Percentiles rank a stretch among this genome's conserved stretches.
These are phyloP conservation scores for Pythium plurisporium DNA, from an alignment of 352 stramenopile species.

Conservation along the genomic window DNA sequence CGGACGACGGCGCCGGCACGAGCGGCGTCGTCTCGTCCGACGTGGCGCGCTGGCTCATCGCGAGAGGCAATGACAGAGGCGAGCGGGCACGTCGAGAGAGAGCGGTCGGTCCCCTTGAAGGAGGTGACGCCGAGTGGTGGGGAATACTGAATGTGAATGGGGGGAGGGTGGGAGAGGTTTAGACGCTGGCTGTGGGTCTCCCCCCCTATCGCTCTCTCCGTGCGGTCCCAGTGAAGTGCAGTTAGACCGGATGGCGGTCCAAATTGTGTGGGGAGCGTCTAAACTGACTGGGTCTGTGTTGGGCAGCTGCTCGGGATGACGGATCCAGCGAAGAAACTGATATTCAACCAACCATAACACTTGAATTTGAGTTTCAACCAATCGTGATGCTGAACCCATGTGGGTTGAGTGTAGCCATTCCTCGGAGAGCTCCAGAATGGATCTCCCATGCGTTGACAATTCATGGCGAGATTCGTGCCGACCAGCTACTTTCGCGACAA, in stretches of 20 bases:
- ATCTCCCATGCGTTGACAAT: too few relatives aligned
- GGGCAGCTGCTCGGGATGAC: not conserved
- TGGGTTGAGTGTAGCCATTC: too few relatives aligned
- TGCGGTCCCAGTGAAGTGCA: not conserved
- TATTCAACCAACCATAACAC: too few relatives aligned
- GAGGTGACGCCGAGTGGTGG: too few relatives aligned
- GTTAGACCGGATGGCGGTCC: not conserved
- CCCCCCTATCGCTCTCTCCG: too few relatives aligned
- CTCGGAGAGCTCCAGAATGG: too few relatives aligned
- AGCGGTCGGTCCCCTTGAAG: not conserved
- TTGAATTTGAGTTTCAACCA: too few relatives aligned
- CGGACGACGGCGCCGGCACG: constrained; percentile 5
- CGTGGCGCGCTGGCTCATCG: constrained; percentile 10
- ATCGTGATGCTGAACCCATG: too few relatives aligned
- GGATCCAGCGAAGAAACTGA: too few relatives aligned
- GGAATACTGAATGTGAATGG: not conserved
- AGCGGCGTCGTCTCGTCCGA: constrained; percentile 21
- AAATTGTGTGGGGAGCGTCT: not conserved
- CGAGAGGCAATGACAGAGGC: not conserved
- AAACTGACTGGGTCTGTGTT: not conserved
- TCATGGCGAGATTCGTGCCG: too few relatives aligned
- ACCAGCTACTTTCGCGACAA: too few relatives aligned
- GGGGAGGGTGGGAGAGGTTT: not conserved
- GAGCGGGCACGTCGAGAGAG: not conserved
- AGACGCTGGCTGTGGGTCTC: too few relatives aligned